Evolutionary conservation across 176 grass and related monocot species (phyloP), one percentile per base, ranked within the genome.

Genomic region (Ensete glaucum): DNA sequence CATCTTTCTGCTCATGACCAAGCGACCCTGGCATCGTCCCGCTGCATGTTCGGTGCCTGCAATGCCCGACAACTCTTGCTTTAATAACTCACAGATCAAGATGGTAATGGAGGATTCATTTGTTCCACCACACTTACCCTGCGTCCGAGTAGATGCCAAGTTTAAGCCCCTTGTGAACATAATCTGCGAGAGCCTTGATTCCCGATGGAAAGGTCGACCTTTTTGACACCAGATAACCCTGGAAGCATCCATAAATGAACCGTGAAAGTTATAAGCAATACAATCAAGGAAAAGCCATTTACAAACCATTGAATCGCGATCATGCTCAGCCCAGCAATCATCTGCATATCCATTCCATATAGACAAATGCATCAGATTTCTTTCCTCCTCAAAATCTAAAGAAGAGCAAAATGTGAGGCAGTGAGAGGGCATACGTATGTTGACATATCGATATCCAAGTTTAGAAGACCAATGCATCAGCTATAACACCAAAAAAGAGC

Each of bases 121-220:
- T 57, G 54, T 1, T 16, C 9, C 10, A 1, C 54, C 2, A 57
- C 2, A 57, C 54, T 29, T 71, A 96, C 90, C 95, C 90, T 60
- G 95, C 95, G 70, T 99, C 90, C 52, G 90, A 89, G 84, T 99
- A 99, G 50, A 99, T 99, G 0, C 95, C 95, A 8, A 99, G 88
- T 19, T 91, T 91, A 78, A 98, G 90, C 11, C 95, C 90, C 84
- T 91, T 98, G 64, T 98, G 95, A 75, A 91, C 78, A 83, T 93
- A 94, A 29, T 94, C 86, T 34, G 95, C 88, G 11, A 99, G 81
- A 27, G 86, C 84, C 67, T 91, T 82, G 8, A 99, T 94, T 73
- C 95, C 95, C 71, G 92, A 79, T 21, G 88, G 95, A 20, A 99
- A 94, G 24, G 90, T 88, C 62, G 75, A 80, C 71, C 71, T 84